A percentile compares a stretch with the other conserved stretches of the same genome.
Conservation (phyloP, 352 stramenopile genomes). For the Pilasporangium apinafurcum region DNA sequence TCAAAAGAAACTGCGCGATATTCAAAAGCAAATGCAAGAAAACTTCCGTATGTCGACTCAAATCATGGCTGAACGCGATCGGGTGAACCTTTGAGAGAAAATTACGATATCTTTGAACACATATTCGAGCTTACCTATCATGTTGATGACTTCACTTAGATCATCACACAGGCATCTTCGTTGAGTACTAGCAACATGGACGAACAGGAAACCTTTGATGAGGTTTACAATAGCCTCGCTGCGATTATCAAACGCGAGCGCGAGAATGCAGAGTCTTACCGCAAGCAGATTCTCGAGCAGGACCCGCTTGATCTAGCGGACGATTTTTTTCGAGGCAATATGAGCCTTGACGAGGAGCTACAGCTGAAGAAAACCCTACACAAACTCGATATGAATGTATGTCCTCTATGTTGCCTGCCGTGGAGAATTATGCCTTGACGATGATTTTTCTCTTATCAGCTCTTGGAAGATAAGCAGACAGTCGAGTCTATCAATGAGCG, state of each 20-base stretch:
- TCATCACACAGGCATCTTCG: slow-evolving; percentile 59
- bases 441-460: slow-evolving; percentile 12
- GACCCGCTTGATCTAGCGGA: slow-evolving; percentile 60
- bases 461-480: slow-evolving; percentile 61
- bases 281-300: slow-evolving; percentile 72
- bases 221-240: slow-evolving; percentile 64
- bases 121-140: not conserved
- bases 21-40: slow-evolving; percentile 76
- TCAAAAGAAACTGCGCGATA: slow-evolving; percentile 60
- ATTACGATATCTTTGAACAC: not conserved
- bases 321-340: slow-evolving; percentile 66
- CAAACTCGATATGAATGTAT: slow-evolving; percentile 50
- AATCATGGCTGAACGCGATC: slow-evolving; percentile 65
- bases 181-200: slow-evolving; percentile 64
- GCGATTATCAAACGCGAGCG: slow-evolving; percentile 69
- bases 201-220: slow-evolving; percentile 71
- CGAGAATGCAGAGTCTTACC: slow-evolving; percentile 67
- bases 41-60: slow-evolving; percentile 59
- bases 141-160: slow-evolving; percentile 9
- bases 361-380: slow-evolving; percentile 62
- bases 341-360: slow-evolving; percentile 72
- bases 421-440: not conserved
- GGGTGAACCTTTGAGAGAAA: slow-evolving; percentile 14
- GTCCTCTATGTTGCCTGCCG: not conserved
- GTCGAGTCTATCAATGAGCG: slow-evolving; percentile 66